Conservation (phyloP, 257 asterid species). For the Ligustrum vulgare region DNA sequence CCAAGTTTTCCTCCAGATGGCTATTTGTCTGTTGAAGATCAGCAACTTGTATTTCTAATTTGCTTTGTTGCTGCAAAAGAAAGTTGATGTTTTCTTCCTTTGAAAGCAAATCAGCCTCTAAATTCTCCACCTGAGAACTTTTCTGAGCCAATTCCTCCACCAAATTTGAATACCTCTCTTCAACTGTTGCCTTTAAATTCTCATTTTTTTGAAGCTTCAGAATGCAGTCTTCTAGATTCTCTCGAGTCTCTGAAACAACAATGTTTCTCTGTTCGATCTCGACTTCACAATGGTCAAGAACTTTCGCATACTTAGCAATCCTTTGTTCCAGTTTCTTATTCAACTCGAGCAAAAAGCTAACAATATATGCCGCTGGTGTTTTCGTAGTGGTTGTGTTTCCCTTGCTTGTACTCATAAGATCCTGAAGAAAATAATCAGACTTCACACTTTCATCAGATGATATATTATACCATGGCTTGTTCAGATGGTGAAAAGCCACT, state of each 20-base stretch:
- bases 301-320: conserved; percentile 39
- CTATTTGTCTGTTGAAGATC: conserved; percentile 39
- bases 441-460: conserved; percentile 29
- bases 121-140: conserved; percentile 30
- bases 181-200: conserved; percentile 36
- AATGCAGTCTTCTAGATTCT: conserved; percentile 37
- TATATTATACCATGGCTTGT: conserved; percentile 39
- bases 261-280: conserved; percentile 42
- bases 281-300: conserved; percentile 30
- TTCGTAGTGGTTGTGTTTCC: conserved; percentile 19
- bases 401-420: conserved; percentile 28
- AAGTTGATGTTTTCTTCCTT: conserved; percentile 32
- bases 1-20: conserved; percentile 40
- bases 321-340: conserved; percentile 60
- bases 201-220: conserved; percentile 45
- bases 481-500: conserved; percentile 43
- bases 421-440: conserved; percentile 26
- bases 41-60: conserved; percentile 40
- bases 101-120: conserved; percentile 36
- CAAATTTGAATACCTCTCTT: conserved; percentile 36
- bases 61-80: conserved; percentile 30
- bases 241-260: conserved; percentile 35
- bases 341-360: conserved; percentile 47
- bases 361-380: conserved; percentile 28
- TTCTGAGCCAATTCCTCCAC: conserved; percentile 44